Evolutionary conservation across 1,284 basidiomycete species (phyloP).

Genomic region (Trichosporon faecale): DNA sequence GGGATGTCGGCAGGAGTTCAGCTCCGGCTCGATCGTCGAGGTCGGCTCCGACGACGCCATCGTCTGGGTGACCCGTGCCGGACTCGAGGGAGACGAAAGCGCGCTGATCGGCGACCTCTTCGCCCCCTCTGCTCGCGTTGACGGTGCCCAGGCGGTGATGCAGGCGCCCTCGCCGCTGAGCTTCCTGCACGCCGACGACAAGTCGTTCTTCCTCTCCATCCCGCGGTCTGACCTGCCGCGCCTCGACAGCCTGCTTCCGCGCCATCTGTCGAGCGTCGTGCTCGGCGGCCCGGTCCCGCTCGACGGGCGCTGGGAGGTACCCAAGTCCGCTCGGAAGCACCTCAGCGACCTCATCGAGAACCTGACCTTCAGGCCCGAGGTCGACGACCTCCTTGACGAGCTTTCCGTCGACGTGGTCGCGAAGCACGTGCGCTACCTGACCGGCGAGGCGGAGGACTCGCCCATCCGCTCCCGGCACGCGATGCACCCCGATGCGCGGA

Average conservation of each 20-base stretch:
- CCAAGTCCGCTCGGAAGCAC: conserved; percentile 36
- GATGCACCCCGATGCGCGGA: conserved; percentile 65
- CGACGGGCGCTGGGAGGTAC: conserved; percentile 28
- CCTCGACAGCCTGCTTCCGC: conserved; percentile 48
- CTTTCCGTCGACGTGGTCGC: conserved; percentile 56
- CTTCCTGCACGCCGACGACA: conserved; percentile 28
- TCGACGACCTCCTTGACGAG: conserved; percentile 18
- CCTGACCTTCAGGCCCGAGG: conserved; percentile 30
- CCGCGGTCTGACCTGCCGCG: conserved; percentile 32
- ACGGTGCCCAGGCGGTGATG: background rate
- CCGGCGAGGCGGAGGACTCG: conserved; percentile 65
- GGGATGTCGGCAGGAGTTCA: conserved; percentile 26
- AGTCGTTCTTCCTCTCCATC: conserved; percentile 40
- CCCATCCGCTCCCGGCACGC: conserved; percentile 70
- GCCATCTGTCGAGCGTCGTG: conserved; percentile 47
- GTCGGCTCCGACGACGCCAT: conserved; percentile 12
- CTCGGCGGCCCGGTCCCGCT: background rate
- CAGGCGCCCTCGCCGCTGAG: conserved; percentile 9
- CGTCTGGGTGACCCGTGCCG: conserved; percentile 18
- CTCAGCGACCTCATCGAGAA: conserved; percentile 46
- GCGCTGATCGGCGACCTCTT: background rate
- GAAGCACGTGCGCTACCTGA: conserved; percentile 71
- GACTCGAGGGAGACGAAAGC: background rate
- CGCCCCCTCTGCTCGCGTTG: background rate
- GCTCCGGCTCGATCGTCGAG: conserved; percentile 25